phyloP scores from a whole-genome alignment of 768 basidiomycete species.

The Rhizopogon sp. region DNA sequence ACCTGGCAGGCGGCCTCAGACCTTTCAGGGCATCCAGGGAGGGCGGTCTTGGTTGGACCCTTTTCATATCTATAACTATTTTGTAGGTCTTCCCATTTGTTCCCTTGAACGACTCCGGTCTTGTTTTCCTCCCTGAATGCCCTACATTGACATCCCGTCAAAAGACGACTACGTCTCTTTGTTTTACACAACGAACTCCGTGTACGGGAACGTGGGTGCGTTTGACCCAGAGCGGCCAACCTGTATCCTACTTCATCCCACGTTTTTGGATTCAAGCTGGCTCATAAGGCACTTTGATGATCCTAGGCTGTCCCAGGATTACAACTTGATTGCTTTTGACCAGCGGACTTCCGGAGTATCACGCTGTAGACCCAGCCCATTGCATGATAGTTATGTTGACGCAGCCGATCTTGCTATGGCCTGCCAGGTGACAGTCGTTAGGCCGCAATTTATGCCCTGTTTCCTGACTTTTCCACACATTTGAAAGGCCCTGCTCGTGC shows the following conservation, averaged over 20 bases:
- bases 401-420: conserved; percentile 72
- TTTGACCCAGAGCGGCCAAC: conserved; percentile 66
- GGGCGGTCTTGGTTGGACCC: not conserved
- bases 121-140: conserved; percentile 39
- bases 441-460: not conserved
- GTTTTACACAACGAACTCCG: conserved; percentile 66
- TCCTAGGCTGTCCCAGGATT: conserved; percentile 48
- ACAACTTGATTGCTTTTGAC: conserved; percentile 75
- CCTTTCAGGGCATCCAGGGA: conserved; percentile 9
- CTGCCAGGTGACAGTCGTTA: conserved; percentile 40
- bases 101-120: not conserved
- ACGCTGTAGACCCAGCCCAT: conserved; percentile 42
- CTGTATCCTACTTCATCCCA: conserved; percentile 62
- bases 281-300: conserved; percentile 63
- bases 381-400: conserved; percentile 72
- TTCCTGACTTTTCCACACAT: not conserved
- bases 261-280: conserved; percentile 68
- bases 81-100: conserved; percentile 1
- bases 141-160: conserved; percentile 61
- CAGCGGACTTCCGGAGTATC: conserved; percentile 61
- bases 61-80: conserved; percentile 15
- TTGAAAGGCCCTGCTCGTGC: conserved; percentile 52
- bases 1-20: conserved; percentile 1
- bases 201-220: conserved; percentile 53
- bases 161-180: conserved; percentile 64